Base-by-base conservation (phyloP, 2,329 filamentous ascomycete species). In the Diaporthe vaccinii region DNA sequence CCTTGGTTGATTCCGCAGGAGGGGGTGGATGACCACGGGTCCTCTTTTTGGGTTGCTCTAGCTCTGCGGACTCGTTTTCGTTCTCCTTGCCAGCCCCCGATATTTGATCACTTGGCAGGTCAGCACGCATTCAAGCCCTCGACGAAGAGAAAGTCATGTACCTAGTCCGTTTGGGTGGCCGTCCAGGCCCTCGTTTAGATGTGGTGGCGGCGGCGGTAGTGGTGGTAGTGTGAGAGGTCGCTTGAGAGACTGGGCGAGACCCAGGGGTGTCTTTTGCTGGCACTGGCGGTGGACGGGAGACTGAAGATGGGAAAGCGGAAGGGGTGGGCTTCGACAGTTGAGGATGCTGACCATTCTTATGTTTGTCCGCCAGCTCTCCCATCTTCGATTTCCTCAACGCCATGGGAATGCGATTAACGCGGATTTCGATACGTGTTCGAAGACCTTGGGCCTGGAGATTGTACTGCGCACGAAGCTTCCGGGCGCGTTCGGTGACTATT, bases 351-450 rank as follows among this genome's bases (percentile, higher is more conserved):
- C 75, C 73, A n/a, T 73, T 76, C 68, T 58, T 61, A 46, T 76
- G 74, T 51, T 69, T 75, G 73, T 75, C 75, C n/a, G 69, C 73
- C 12, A 98, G 87, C 59, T 98, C 96, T 74, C 92, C 92, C 89
- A 99, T 96, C 74, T 91, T 97, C 77, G 91, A 89, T 81, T 93
- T 94, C 76, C 96, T 92, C 77, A 98, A 86, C 22, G 92, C 89
- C 79, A 91, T 90, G 10, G 97, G 97, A 71, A 98, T 97, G 72
- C 97, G 93, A 82, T 98, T 98, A 83, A 98, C 90, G 84, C 97
- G 94, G 85, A 98, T 94, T 84, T 98, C 96, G 71, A 99, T 93
- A 76, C 96, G 93, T 76, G 95, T 93, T 76, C 94, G 91, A 53
- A 98, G 89, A 77, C 94, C 94, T 83, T 96, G 94, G 31, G 95